Percentiles rank a stretch among this genome's conserved stretches.
Evolutionary conservation across 352 stramenopile species (phyloP).

Genomic region (Peronospora farinosa): DNA sequence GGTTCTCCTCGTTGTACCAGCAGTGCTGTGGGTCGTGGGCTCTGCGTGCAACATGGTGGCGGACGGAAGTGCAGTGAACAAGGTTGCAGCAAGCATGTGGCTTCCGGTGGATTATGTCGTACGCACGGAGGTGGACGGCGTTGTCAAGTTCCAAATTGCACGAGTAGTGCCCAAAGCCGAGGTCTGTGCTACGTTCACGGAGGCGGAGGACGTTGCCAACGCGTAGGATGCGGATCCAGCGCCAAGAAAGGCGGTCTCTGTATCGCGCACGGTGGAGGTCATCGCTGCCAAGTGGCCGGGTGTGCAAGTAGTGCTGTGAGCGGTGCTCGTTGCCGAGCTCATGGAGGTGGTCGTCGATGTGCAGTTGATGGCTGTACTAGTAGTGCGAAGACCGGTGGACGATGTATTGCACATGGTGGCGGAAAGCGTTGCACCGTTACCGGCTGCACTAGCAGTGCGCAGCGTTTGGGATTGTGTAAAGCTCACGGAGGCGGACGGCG

Average conservation of each 20-base stretch:
- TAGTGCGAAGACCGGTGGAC: constrained; percentile 77
- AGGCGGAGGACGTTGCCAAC: constrained; percentile 72
- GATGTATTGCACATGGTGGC: constrained; percentile 77
- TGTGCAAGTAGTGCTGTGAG: constrained; percentile 80
- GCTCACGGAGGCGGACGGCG: constrained; percentile 77
- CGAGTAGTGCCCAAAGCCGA: constrained; percentile 75
- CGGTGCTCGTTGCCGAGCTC: constrained; percentile 71
- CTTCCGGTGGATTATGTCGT: constrained; percentile 72
- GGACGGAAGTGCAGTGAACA: constrained; percentile 63
- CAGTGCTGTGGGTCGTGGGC: constrained; percentile 47
- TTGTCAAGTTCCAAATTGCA: constrained; percentile 72
- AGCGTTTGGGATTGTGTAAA: constrained; percentile 80
- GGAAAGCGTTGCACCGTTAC: constrained; percentile 75
- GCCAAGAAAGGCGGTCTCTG: constrained; percentile 84
- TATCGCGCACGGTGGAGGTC: constrained; percentile 76
- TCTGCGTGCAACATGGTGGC: constrained; percentile 65
- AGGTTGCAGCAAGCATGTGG: constrained; percentile 72
- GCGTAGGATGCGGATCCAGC: constrained; percentile 60
- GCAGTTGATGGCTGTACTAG: constrained; percentile 64
- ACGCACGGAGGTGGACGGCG: constrained; percentile 67
- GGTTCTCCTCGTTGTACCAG: constrained; percentile 31
- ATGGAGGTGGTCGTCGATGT: constrained; percentile 72
- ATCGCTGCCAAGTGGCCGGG: constrained; percentile 61
- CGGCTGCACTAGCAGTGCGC: constrained; percentile 65
- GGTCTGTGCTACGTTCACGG: constrained; percentile 82